Conservation (phyloP, 2,329 filamentous ascomycete genomes). For the Aureobasidium sp. region DNA sequence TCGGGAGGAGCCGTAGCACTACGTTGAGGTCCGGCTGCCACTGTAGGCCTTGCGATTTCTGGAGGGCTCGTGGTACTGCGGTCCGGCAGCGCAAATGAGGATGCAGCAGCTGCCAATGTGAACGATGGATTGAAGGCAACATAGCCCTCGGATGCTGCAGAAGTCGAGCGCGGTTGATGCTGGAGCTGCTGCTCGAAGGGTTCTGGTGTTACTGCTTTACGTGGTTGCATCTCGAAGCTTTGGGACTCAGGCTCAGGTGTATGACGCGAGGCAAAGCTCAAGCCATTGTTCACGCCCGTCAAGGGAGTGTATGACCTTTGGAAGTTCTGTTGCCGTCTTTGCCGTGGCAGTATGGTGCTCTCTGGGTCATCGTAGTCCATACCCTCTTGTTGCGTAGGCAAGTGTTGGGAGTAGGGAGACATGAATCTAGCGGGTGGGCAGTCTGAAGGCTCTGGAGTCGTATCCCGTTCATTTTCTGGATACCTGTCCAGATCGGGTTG, state of each 20-base stretch:
- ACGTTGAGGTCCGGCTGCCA: slow-evolving; percentile 6
- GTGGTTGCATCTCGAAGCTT: slow-evolving; percentile 28
- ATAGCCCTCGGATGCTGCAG: slow-evolving; percentile 21
- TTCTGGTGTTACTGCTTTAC: slow-evolving; percentile 11
- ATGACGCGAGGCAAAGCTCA: slow-evolving; percentile 14
- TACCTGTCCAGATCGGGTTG: not conserved
- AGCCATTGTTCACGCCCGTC: not conserved
- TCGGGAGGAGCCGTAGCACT: slow-evolving; percentile 16
- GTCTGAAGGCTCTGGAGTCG: not conserved
- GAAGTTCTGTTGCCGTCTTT: not conserved
- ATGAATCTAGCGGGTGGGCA: not conserved
- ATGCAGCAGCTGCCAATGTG: slow-evolving; percentile 1
- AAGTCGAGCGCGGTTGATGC: not conserved
- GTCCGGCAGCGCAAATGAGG: not conserved
- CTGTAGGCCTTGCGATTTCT: slow-evolving; percentile 1
- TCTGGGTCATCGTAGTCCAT: not conserved
- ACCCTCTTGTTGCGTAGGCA: not conserved
- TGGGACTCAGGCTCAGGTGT: slow-evolving; percentile 16
- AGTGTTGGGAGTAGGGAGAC: not conserved
- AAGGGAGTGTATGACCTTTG: slow-evolving; percentile 18
- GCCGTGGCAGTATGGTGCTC: not conserved
- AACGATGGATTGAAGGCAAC: slow-evolving; percentile 28
- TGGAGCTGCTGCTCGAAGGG: slow-evolving; percentile 12
- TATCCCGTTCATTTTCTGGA: not conserved
- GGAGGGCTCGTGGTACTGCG: slow-evolving; percentile 15